phyloP scores from a whole-genome alignment of 2,329 filamentous ascomycete genomes.

The Amphichorda felina region DNA sequence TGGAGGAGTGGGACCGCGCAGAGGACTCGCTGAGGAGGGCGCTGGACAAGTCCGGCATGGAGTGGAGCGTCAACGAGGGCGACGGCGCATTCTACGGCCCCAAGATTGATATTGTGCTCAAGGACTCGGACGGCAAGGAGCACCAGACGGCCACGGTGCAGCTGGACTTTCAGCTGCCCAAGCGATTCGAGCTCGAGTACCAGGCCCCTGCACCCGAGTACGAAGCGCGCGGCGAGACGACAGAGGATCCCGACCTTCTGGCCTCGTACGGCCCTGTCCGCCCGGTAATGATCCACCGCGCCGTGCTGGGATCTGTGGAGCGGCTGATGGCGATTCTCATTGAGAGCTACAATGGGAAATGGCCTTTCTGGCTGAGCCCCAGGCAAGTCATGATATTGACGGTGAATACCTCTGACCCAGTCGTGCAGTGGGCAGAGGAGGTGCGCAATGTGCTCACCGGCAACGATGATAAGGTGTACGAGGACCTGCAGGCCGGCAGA shows the following conservation, averaged over 20 bases:
- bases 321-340: constrained; percentile 76
- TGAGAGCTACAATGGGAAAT: constrained; percentile 68
- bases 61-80: constrained; percentile 66
- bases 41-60: constrained; percentile 53
- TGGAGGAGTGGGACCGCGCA: constrained; percentile 47
- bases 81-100: constrained; percentile 88
- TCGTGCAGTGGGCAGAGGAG: constrained; percentile 35
- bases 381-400: constrained; percentile 65
- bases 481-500: constrained; percentile 18
- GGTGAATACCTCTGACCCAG: constrained; percentile 48
- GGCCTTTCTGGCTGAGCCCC: constrained; percentile 84
- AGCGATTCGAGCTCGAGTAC: constrained; percentile 69
- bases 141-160: constrained; percentile 86
- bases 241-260: constrained; percentile 33
- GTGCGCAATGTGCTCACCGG: constrained; percentile 40
- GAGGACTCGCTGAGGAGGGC: constrained; percentile 26
- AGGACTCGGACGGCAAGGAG: constrained; percentile 71
- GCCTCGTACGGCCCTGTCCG: constrained; percentile 43
- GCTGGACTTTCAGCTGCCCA: constrained; percentile 80
- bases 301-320: constrained; percentile 75
- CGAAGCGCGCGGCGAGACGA: constrained; percentile 40
- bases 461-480: constrained; percentile 16
- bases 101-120: constrained; percentile 79
- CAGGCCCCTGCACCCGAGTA: constrained; percentile 53
- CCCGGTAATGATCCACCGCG: constrained; percentile 76